Conservation (phyloP, 129 eudicot species). For the Arctium minus region DNA sequence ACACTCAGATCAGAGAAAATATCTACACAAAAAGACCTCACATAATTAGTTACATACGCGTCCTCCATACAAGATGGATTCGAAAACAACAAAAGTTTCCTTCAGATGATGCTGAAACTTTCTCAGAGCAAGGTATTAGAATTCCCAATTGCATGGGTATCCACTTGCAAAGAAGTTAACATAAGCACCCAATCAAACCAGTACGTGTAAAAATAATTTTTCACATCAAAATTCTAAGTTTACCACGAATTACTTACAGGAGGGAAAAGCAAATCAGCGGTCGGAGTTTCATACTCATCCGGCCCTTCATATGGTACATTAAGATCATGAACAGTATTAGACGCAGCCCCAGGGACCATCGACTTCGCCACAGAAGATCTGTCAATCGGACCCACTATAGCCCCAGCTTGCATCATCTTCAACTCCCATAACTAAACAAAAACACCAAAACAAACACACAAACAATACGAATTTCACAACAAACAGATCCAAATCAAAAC, state of each 20-base stretch:
- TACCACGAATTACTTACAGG: conserved; percentile 51
- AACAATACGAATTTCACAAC: conserved; percentile 14
- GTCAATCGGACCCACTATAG: conserved; percentile 69
- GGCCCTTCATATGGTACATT: conserved; percentile 93
- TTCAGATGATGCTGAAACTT: not conserved
- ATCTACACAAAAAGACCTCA: not conserved
- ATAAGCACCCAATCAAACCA: not conserved
- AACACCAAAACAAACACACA: conserved; percentile 4
- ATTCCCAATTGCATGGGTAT: conserved; percentile 3
- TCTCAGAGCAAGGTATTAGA: not conserved
- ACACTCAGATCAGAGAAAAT: not conserved
- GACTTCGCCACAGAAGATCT: conserved; percentile 59
- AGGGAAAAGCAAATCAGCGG: conserved; percentile 89
- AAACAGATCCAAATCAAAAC: conserved; percentile 16
- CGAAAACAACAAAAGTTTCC: not conserved
- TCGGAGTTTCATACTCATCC: conserved; percentile 93
- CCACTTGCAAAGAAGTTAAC: not conserved
- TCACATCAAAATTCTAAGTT: not conserved
- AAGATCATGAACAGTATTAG: conserved; percentile 79
- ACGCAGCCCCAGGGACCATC: conserved; percentile 49
- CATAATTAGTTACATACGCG: not conserved
- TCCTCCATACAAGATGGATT: not conserved
- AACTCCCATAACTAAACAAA: conserved; percentile 72
- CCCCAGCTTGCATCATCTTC: conserved; percentile 88
- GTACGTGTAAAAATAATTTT: not conserved